Percentiles rank a stretch among this genome's conserved stretches.
phyloP scores from a whole-genome alignment of 805 yeast species.

The Monosporozyma servazzii region DNA sequence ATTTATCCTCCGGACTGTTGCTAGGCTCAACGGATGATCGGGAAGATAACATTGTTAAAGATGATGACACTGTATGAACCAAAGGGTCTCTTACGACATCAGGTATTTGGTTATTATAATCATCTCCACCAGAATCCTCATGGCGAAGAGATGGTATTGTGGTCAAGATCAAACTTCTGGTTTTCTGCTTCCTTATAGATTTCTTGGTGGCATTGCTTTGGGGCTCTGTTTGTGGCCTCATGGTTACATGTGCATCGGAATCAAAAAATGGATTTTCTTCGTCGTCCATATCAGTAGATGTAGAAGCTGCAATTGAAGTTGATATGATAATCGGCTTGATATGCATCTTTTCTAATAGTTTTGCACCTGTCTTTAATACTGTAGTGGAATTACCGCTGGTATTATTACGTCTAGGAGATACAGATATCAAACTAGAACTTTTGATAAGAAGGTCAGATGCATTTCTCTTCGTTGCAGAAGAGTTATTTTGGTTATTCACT shows the following conservation, averaged over 20 bases:
- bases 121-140: not conserved
- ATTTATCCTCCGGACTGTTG: not conserved
- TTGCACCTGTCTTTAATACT: slow-evolving; percentile 29
- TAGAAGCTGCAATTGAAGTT: not conserved
- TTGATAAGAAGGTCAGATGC: not conserved
- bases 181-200: slow-evolving; percentile 1
- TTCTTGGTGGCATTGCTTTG: not conserved
- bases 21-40: not conserved
- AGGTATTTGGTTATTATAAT: not conserved
- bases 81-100: not conserved
- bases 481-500: not conserved
- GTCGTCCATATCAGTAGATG: slow-evolving; percentile 6
- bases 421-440: not conserved
- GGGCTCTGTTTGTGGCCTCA: not conserved
- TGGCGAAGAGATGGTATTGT: slow-evolving; percentile 15
- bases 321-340: slow-evolving; percentile 26
- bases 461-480: not conserved
- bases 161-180: slow-evolving; percentile 11
- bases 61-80: not conserved
- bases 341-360: slow-evolving; percentile 34
- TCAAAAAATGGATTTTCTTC: slow-evolving; percentile 16
- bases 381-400: not conserved
- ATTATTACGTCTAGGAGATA: not conserved
- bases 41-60: not conserved
- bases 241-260: not conserved